phyloP scores from a whole-genome alignment of 352 stramenopile species.

The Phytopythium helicoides region DNA sequence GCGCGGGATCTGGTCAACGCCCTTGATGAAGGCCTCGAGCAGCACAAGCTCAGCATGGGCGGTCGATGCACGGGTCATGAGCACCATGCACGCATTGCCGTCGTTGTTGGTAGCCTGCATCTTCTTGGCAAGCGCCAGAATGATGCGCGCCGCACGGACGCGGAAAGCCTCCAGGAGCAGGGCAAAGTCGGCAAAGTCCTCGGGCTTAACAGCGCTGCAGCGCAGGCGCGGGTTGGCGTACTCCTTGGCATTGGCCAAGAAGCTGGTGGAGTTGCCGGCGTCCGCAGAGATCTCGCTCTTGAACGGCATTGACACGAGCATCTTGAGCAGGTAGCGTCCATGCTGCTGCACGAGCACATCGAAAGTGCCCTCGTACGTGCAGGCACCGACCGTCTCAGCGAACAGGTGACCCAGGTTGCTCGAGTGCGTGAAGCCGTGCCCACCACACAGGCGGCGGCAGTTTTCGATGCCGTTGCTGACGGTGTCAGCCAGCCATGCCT shows the following conservation, averaged over 20 bases:
- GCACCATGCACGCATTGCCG: conserved; percentile 47
- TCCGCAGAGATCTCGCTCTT: conserved; percentile 2
- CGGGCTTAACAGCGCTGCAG: conserved; percentile 23
- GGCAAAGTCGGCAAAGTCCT: conserved; percentile 34
- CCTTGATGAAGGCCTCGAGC: conserved; percentile 30
- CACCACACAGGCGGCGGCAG: conserved; percentile 41
- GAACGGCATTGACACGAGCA: conserved; percentile 10
- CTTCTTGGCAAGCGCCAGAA: conserved; percentile 24
- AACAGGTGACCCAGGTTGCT: conserved; percentile 31
- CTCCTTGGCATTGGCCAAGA: conserved; percentile 32
- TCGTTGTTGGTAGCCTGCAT: conserved; percentile 48
- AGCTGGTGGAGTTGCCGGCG: conserved; percentile 10
- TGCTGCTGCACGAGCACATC: conserved; percentile 75
- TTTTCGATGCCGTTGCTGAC: conserved; percentile 45
- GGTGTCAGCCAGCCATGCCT: conserved; percentile 43
- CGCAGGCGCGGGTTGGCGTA: conserved; percentile 25
- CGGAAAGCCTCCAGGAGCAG: conserved; percentile 41
- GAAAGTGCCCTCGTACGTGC: conserved; percentile 68
- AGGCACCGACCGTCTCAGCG: conserved; percentile 30
- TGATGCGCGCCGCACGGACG: conserved; percentile 25
- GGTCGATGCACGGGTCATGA: conserved; percentile 45
- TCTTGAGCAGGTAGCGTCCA: conserved; percentile 56
- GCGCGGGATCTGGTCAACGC: conserved; percentile 17
- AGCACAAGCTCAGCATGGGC: conserved; percentile 51
- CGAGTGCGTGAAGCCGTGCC: conserved; percentile 35